These are phyloP conservation scores for Graphilbum fragrans DNA, from an alignment of 2,329 filamentous ascomycete species.

Conservation along the genomic window DNA sequence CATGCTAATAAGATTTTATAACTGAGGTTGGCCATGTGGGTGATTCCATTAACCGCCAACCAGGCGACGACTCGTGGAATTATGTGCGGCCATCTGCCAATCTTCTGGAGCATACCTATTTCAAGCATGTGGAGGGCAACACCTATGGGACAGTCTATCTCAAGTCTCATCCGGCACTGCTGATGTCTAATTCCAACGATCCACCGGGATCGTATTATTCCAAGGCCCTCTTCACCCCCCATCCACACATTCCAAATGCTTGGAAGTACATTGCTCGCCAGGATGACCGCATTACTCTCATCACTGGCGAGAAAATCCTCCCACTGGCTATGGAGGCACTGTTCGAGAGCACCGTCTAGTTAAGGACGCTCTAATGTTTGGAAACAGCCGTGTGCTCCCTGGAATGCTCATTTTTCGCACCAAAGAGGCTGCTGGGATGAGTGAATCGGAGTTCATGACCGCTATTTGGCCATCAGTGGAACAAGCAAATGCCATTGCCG, in stretches of 20 bases:
- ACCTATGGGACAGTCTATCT: slow-evolving; percentile 22
- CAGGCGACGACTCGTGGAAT: slow-evolving; percentile 26
- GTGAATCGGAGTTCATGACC: slow-evolving; percentile 21
- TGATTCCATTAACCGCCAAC: slow-evolving; percentile 25
- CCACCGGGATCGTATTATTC: slow-evolving; percentile 23
- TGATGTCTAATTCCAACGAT: slow-evolving; percentile 21
- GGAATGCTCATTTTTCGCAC: slow-evolving; percentile 20
- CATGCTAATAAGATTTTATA: no score
- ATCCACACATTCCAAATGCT: slow-evolving; percentile 21
- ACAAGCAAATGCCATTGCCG: slow-evolving; percentile 24
- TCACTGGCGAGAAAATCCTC: slow-evolving; percentile 26
- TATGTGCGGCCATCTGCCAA: slow-evolving; percentile 26
- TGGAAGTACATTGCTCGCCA: slow-evolving; percentile 25
- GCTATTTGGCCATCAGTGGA: slow-evolving; percentile 24
- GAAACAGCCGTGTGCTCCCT: slow-evolving; percentile 18
- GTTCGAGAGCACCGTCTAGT: slow-evolving; percentile 20
- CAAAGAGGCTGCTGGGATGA: slow-evolving; percentile 12
- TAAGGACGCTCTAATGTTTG: slow-evolving; percentile 20
- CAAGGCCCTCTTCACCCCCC: slow-evolving; percentile 22
- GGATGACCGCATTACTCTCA: slow-evolving; percentile 24
- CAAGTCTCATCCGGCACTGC: slow-evolving; percentile 19
- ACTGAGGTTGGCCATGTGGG: slow-evolving; percentile 29
- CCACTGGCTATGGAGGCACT: slow-evolving; percentile 21
- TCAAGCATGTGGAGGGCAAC: slow-evolving; percentile 22
- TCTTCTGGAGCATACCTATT: slow-evolving; percentile 21